Evolutionary conservation across 2,329 filamentous ascomycete species (phyloP).

Genomic region (Fusarium sp.): DNA sequence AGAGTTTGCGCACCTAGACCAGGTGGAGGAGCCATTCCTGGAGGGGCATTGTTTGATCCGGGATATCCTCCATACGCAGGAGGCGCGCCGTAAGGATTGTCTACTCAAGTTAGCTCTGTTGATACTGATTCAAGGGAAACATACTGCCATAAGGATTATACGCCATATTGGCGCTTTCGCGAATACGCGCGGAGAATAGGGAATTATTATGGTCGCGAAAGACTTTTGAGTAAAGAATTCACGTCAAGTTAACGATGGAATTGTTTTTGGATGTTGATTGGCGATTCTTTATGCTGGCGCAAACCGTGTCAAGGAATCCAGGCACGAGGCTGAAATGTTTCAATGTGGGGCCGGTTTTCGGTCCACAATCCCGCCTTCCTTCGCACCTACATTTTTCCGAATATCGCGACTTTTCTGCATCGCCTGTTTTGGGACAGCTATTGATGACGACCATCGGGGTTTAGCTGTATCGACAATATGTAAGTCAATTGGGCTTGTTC

Average conservation of each 20-base stretch:
- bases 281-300: constrained; percentile 23
- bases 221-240: not conserved
- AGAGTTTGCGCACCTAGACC: constrained; percentile 74
- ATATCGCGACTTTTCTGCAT: constrained; percentile 41
- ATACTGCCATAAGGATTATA: constrained; percentile 70
- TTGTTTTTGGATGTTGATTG: not conserved
- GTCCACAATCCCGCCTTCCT: constrained; percentile 27
- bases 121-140: constrained; percentile 13
- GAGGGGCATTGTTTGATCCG: constrained; percentile 62
- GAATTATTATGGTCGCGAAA: not conserved
- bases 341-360: constrained; percentile 32
- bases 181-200: constrained; percentile 1
- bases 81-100: constrained; percentile 75
- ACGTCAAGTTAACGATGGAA: not conserved
- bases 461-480: constrained; percentile 32
- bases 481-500: not conserved
- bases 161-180: constrained; percentile 54
- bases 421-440: constrained; percentile 15
- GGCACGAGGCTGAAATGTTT: constrained; percentile 43
- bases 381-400: constrained; percentile 47
- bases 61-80: constrained; percentile 79
- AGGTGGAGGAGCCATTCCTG: constrained; percentile 80
- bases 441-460: constrained; percentile 34
- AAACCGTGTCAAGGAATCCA: constrained; percentile 33
- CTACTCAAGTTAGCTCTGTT: constrained; percentile 31